Evolutionary conservation across 495 filamentous ascomycete species (phyloP), one percentile per base, ranked within the genome.

Genomic region (Aspergillus leporis): DNA sequence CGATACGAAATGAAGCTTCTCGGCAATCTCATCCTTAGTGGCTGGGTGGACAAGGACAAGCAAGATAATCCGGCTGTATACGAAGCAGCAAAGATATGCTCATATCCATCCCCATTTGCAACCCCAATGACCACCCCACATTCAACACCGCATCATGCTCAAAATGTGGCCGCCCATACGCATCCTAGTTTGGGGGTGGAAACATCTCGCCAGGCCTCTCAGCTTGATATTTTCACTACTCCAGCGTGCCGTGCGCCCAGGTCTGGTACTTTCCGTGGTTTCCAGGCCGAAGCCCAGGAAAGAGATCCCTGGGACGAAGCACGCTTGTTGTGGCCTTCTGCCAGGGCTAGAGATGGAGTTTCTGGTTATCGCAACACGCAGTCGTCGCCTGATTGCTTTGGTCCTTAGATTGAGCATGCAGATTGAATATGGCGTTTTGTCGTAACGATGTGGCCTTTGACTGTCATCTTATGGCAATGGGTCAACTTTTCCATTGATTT

Each of bases 1-100:
- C 51, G 58, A 4, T 52, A 61, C 1, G 71, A 74, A 38, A 56
- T 70, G 53, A 28, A 34, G 6, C 59, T 66, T 34, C 56, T 70
- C 3, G 45, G 54, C 22, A 58, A 56, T 36, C 61, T 67, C n/a
- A 59, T 70, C 14, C 49, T 59, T 12, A 63, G n/a, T 28, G 67
- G 67, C 31, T 67, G 58, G 55, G 49, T 53, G n/a, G 56, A 56
- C 5, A 36, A 46, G 14, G 38, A 61, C 18, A 58, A 56, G 31
- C 16, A 32, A 40, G 31, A 45, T 9, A 41, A 43, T 38, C 51
- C 0, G 19, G 49, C 13, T 53, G 46, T 28, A 43, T 60, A 13
- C 31, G 22, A 34, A 45, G 50, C 16, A 28, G 25, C 25, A 28
- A 28, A 28, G 25, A 28, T 28, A 28, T 28, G 25, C 25, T 28